A percentile compares a stretch with the other conserved stretches of the same genome.
These are phyloP conservation scores for Microdochium bolleyi DNA, from an alignment of 2,329 filamentous ascomycete species.

Conservation along the genomic window DNA sequence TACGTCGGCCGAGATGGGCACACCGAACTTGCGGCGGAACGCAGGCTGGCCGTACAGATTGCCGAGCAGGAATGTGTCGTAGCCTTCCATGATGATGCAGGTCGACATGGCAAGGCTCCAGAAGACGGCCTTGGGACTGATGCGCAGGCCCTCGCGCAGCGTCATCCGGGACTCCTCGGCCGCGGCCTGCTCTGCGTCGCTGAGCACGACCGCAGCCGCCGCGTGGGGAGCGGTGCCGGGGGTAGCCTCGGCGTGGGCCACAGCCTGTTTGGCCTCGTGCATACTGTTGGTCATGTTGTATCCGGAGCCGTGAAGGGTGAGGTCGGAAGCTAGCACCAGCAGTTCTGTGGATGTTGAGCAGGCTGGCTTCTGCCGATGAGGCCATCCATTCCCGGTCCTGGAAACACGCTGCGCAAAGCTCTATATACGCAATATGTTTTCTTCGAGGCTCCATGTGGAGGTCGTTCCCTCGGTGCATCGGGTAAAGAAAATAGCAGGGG, in stretches of 20 bases:
- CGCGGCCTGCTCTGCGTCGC: constrained; percentile 32
- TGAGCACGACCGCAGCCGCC: constrained; percentile 8
- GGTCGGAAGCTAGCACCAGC: not conserved
- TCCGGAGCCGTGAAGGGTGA: not conserved
- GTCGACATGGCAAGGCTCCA: constrained; percentile 37
- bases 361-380: not conserved
- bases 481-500: too few relatives aligned
- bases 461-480: too few relatives aligned
- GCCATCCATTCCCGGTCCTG: not conserved
- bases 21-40: constrained; percentile 38
- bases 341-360: not conserved
- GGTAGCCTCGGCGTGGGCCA: not conserved
- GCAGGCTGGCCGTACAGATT: constrained; percentile 38
- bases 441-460: too few relatives aligned
- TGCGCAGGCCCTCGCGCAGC: constrained; percentile 27
- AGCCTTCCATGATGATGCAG: constrained; percentile 42
- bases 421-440: not conserved
- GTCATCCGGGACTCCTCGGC: constrained; percentile 32
- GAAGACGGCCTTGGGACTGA: constrained; percentile 36
- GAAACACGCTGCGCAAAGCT: not conserved
- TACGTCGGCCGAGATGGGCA: constrained; percentile 20
- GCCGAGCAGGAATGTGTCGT: constrained; percentile 40
- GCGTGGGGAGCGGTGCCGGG: not conserved
- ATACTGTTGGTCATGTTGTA: not conserved
- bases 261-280: not conserved